Base-by-base conservation (phyloP, 441 rosid species). In the Pelargonium fulgidum region DNA sequence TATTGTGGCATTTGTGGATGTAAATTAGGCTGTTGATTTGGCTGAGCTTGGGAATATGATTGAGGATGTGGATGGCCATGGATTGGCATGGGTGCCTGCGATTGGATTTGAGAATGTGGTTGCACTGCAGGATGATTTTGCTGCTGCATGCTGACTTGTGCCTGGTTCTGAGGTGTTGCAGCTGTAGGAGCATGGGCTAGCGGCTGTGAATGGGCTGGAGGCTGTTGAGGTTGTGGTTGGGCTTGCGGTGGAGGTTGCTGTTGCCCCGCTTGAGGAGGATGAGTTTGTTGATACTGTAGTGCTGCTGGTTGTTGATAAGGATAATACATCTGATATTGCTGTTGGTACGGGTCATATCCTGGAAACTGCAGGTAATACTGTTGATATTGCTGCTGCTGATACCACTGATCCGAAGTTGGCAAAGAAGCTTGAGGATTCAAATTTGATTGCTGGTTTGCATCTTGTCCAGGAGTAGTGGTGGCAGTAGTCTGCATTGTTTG, bases 331-430 rank as follows among this genome's bases (percentile, higher is more conserved):
- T 86, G 88, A 77, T 86, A 85, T 41, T 82, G 83, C 63, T 78
- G 90, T 48, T 84, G 89, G 71, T 85, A 83, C 0, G 80, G 73
- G 26, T 76, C 84, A 76, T 82, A 85, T 26, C 88, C 91, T 12
- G 84, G 76, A 81, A 79, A 84, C 69, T 83, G 91, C 82, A 86
- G 96, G 74, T 85, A 87, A 76, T 87, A 87, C 44, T 89, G 95
- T 16, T 84, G 86, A 71, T 82, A 86, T 17, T 83, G 88, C n/a
- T 81, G 89, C 56, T 83, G 81, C 63, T 86, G 91, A 79, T 84
- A 86, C 96, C 89, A 88, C 63, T 77, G 89, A 42, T 86, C 93
- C 33, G 88, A 69, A 70, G 87, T 73, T 44, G 83, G 74, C 56
- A 67, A 81, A 58, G 77, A 83, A 39, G 80, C 68, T 63, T 79